Base-by-base conservation (phyloP, 768 basidiomycete genomes). In the Suillus subaureus region DNA sequence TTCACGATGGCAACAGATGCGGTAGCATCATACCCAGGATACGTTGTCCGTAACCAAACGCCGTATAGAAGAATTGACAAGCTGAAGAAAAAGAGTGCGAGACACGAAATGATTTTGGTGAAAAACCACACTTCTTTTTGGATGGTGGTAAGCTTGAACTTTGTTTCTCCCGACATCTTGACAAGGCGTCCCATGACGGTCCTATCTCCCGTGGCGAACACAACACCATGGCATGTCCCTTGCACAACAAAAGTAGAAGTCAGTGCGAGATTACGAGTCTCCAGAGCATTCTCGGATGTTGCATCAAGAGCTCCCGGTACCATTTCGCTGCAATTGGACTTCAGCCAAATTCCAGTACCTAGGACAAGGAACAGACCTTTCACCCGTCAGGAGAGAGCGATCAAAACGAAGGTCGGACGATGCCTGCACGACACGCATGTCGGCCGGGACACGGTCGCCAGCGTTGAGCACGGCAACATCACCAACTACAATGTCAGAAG, bases 391-490 rank as follows among this genome's bases (percentile, higher is more conserved):
- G 45, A 90, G 82, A 39, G 86, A 84, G 37, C 88, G 79, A 68
- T 90, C 89, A 56, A 89, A 85, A 63, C 82, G 81, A 45, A 89
- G 31, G 31, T 4, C 2, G 4, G 31, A 31, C 4, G 31, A 31
- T 31, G 31, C 4, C 4, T 31, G 4, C 31, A 31, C 81, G n/a
- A 92, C 78, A 58, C 87, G 83, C 18, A 92, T 65, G 70, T 92
- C 91, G 5, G 90, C 90, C 0, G 91, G 91, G 2, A 91, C 83
- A 18, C 89, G 87, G 70, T 87, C 86, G 31, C 91, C 91, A 64
- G 90, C 83, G 31, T 77, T 77, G 70, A 92, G 83, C 1, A 81
- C 79, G 61, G 91, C 31, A 31, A 31, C 31, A 31, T 4, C 31
- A 31, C 31, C 31, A 31, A 31, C 31, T 31, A 31, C 31, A 31